Base-by-base conservation (phyloP, 176 grass and related monocot species). In the Elymus sibiricus region DNA sequence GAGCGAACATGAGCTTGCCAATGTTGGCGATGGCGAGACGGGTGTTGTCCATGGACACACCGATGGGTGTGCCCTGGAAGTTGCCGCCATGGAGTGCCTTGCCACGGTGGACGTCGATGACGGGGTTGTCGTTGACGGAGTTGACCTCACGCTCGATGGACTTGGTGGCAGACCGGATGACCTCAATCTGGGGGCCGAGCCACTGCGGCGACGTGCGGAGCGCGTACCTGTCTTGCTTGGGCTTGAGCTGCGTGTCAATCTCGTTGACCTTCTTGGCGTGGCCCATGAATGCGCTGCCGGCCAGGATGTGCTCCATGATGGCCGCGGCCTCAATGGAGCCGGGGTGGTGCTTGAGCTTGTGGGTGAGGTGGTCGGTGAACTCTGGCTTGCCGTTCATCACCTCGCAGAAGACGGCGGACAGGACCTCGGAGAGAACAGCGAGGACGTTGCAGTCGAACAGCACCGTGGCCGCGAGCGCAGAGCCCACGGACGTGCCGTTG, bases 271-370 rank as follows among this genome's bases (percentile, higher is more conserved):
- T 93, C 89, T 92, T 88, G 51, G 95, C 95, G 25, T 88, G 84
- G 32, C 82, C 87, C 91, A 98, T 98, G 85, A 93, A 98, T 22
- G 89, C 83, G 93, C 95, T 98, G 37, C 95, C 95, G 0, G 86
- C 91, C 3, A 98, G 86, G 66, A 98, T 80, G 81, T 98, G 91
- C 87, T 98, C 95, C 95, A 98, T 98, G 83, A 95, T 92, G 39
- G 95, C 95, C 11, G 95, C 95, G 7, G 95, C 91, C 91, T 98
- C 95, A 65, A 98, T 98, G 71, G 92, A 92, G 5, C 95, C 95
- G 16, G 95, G 95, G 83, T 98, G 95, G 85, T 98, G 95, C 91
- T 98, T 98, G 16, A 98, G 90, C 91, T 98, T 98, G 91, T 98
- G 95, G 77, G 93, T 98, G 6, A 98, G 79, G 72, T 98, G 87